Conservation (phyloP, 2,329 filamentous ascomycete genomes). For the Sporothrix sp. region DNA sequence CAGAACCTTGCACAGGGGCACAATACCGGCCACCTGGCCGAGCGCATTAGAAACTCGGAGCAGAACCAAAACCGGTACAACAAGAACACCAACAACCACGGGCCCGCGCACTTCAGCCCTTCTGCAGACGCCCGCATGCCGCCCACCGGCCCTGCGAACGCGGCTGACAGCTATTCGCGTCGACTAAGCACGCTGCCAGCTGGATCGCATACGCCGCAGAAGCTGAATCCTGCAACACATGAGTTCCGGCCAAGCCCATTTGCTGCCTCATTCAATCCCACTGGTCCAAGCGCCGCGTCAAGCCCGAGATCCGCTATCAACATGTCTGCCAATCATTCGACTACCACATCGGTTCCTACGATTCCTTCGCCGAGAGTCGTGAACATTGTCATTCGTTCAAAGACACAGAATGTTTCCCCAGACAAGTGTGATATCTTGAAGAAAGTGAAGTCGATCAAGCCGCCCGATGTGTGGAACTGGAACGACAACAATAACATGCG, state of each 20-base stretch:
- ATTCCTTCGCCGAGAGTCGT: slow-evolving; percentile 7
- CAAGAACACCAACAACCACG: slow-evolving; percentile 26
- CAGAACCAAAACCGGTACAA: slow-evolving; percentile 29
- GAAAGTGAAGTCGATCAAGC: slow-evolving; percentile 44
- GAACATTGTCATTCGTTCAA: slow-evolving; percentile 49
- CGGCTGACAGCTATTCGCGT: slow-evolving; percentile 41
- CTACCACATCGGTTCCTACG: slow-evolving; percentile 15
- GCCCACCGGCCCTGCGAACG: slow-evolving; percentile 61
- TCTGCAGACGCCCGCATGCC: slow-evolving; percentile 60
- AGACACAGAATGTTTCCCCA: slow-evolving; percentile 60
- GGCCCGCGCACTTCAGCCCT: slow-evolving; percentile 34
- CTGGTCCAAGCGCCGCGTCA: slow-evolving; percentile 54
- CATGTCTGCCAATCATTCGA: slow-evolving; percentile 16
- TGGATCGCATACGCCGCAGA: slow-evolving; percentile 39
- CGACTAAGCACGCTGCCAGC: slow-evolving; percentile 41
- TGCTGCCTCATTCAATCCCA: slow-evolving; percentile 73
- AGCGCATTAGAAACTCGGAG: slow-evolving; percentile 43
- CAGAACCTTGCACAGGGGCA: slow-evolving; percentile 33
- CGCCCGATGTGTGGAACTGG: slow-evolving; percentile 51
- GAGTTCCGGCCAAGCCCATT: slow-evolving; percentile 83
- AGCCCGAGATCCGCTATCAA: slow-evolving; percentile 59
- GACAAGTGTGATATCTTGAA: slow-evolving; percentile 53
- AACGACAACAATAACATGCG: slow-evolving; percentile 73
- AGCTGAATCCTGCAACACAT: slow-evolving; percentile 55
- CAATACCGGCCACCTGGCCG: slow-evolving; percentile 37